Percentiles rank a stretch among this genome's conserved stretches.
These are phyloP conservation scores for Erysimum cheiranthoides DNA, from an alignment of 345 rosid species.

Conservation along the genomic window DNA sequence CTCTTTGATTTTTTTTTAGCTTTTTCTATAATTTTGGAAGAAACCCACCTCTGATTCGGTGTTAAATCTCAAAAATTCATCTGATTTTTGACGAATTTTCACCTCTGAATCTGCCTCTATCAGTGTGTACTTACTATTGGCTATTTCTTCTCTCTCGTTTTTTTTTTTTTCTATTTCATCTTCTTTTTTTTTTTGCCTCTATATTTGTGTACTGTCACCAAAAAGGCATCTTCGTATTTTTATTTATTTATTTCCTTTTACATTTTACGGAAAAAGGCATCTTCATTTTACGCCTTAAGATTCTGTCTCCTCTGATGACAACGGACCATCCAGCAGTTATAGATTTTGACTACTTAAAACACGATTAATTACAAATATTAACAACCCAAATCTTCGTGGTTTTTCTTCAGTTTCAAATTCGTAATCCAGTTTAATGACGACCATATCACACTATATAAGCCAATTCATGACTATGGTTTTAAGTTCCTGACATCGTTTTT, in stretches of 20 bases:
- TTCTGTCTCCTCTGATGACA: conserved; percentile 22
- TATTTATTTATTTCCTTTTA: neutral
- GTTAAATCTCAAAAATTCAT: conserved; percentile 4
- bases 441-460: neutral
- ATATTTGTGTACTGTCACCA: conserved; percentile 20
- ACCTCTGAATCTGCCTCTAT: conserved; percentile 28
- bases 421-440: neutral
- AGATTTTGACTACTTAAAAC: neutral
- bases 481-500: neutral
- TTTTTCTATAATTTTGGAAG: conserved; percentile 18
- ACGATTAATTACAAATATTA: neutral
- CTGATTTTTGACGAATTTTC: conserved; percentile 22
- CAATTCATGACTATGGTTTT: neutral
- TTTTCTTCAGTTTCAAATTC: conserved; percentile 8
- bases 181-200: neutral
- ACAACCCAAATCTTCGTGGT: neutral
- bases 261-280: conserved; percentile 14
- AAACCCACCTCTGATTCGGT: conserved; percentile 27
- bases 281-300: conserved; percentile 31
- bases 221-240: conserved; percentile 22
- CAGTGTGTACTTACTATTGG: conserved; percentile 19
- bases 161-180: neutral
- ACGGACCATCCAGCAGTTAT: conserved; percentile 28
- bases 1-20: conserved; percentile 4
- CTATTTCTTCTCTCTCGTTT: conserved; percentile 13